Percentiles rank a stretch among this genome's conserved stretches.
These are phyloP conservation scores for Pyricularia grisea DNA, from an alignment of 2,329 filamentous ascomycete genomes.

Conservation along the genomic window DNA sequence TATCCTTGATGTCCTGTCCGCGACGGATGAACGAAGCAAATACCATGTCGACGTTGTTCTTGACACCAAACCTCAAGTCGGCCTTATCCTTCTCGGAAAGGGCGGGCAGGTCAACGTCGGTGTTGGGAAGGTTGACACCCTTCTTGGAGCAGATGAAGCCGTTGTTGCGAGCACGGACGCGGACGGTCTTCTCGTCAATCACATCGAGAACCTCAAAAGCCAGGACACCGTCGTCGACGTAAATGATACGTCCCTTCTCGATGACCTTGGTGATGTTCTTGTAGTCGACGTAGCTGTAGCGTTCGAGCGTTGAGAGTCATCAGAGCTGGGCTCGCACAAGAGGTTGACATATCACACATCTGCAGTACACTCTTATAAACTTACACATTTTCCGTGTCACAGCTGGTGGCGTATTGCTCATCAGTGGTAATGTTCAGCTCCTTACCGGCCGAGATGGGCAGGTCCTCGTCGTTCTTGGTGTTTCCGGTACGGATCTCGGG, in stretches of 20 bases:
- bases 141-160: slow-evolving; percentile 98
- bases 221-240: slow-evolving; percentile 96
- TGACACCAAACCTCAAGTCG: slow-evolving; percentile 90
- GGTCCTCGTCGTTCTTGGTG: slow-evolving; percentile 67
- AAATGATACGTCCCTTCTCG: slow-evolving; percentile 79
- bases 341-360: not conserved
- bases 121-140: slow-evolving; percentile 98
- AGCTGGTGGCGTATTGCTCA: slow-evolving; percentile 76
- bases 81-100: slow-evolving; percentile 97
- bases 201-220: slow-evolving; percentile 90
- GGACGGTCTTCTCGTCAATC: slow-evolving; percentile 80
- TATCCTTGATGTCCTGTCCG: slow-evolving; percentile 84
- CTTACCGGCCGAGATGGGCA: slow-evolving; percentile 73
- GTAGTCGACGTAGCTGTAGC: slow-evolving; percentile 83
- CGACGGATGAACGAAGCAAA: slow-evolving; percentile 98
- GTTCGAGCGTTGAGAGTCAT: not conserved
- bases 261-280: slow-evolving; percentile 99
- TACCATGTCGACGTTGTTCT: slow-evolving; percentile 98
- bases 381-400: slow-evolving; percentile 90
- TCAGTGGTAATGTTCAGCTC: slow-evolving; percentile 96
- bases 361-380: slow-evolving; percentile 18
- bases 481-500: slow-evolving; percentile 54
- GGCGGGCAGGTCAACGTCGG: slow-evolving; percentile 93
- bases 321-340: not conserved
- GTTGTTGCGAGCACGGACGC: slow-evolving; percentile 86